Evolutionary conservation across 2,329 filamentous ascomycete genomes (phyloP).

Genomic region (Aureobasidium sp.): DNA sequence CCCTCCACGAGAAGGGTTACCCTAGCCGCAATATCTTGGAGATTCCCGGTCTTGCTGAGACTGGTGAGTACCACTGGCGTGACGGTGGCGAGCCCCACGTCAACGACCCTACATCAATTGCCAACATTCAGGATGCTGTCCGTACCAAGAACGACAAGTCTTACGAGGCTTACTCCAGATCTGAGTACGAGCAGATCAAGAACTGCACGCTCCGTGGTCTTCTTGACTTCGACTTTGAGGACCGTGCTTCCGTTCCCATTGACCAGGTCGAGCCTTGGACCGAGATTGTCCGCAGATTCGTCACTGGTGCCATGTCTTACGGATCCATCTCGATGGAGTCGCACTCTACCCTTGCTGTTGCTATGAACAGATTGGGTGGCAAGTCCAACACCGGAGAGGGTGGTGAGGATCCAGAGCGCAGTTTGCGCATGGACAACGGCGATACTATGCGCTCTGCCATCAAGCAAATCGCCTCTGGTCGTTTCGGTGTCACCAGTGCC

Average conservation of each 20-base stretch:
- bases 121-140: slow-evolving; percentile 94
- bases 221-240: slow-evolving; percentile 93
- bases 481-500: slow-evolving; percentile 91
- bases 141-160: slow-evolving; percentile 98
- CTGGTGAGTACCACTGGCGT: slow-evolving; percentile 97
- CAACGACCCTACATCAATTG: slow-evolving; percentile 90
- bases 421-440: slow-evolving; percentile 76
- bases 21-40: slow-evolving; percentile 70
- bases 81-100: slow-evolving; percentile 92
- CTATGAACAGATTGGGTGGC: slow-evolving; percentile 93
- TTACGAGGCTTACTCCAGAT: slow-evolving; percentile 89
- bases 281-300: slow-evolving; percentile 92
- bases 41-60: slow-evolving; percentile 77
- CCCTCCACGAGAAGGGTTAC: slow-evolving; percentile 90
- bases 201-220: slow-evolving; percentile 89
- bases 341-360: slow-evolving; percentile 88
- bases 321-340: slow-evolving; percentile 98
- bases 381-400: slow-evolving; percentile 98
- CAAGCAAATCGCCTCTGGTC: slow-evolving; percentile 93
- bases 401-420: slow-evolving; percentile 90
- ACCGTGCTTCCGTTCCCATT: slow-evolving; percentile 75
- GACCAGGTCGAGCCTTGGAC: slow-evolving; percentile 98
- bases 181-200: slow-evolving; percentile 95
- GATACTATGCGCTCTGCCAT: slow-evolving; percentile 97
- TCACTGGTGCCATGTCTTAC: slow-evolving; percentile 97